phyloP scores from a whole-genome alignment of 208 protist genomes.

The Acanthamoeba divionensis region DNA sequence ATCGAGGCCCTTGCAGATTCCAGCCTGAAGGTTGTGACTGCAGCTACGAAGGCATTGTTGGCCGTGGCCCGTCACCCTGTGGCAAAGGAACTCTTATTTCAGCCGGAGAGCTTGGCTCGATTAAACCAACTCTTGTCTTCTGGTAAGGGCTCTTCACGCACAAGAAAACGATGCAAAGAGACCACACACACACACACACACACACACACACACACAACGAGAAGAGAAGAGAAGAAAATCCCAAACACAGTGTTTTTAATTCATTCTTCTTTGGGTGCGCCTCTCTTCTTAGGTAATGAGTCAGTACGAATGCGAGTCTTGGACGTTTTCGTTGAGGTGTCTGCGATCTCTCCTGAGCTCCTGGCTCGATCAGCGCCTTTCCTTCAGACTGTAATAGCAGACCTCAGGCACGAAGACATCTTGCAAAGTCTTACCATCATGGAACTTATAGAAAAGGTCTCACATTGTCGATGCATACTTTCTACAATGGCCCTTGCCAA shows the following conservation, averaged over 20 bases:
- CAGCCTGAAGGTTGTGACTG: background rate
- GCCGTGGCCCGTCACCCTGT: background rate
- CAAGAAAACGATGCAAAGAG: too few species aligned
- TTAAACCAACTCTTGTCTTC: background rate
- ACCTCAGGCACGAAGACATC: background rate
- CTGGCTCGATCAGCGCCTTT: background rate
- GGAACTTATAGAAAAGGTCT: background rate
- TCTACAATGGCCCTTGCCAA: background rate
- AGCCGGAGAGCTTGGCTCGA: background rate
- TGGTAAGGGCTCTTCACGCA: background rate
- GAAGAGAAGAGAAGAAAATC: background rate
- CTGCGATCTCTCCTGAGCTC: background rate
- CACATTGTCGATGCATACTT: background rate
- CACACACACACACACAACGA: background rate
- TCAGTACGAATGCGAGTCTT: background rate
- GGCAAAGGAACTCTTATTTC: background rate
- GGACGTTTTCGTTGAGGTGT: background rate
- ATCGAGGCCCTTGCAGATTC: background rate
- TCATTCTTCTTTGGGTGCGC: too few species aligned
- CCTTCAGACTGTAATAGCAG: background rate
- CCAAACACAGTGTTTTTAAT: background rate
- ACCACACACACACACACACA: too few species aligned
- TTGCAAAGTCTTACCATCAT: background rate
- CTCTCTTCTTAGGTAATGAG: too few species aligned
- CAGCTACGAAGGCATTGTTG: background rate